phyloP scores from a whole-genome alignment of 768 basidiomycete genomes.

The Tulasnella sp. region DNA sequence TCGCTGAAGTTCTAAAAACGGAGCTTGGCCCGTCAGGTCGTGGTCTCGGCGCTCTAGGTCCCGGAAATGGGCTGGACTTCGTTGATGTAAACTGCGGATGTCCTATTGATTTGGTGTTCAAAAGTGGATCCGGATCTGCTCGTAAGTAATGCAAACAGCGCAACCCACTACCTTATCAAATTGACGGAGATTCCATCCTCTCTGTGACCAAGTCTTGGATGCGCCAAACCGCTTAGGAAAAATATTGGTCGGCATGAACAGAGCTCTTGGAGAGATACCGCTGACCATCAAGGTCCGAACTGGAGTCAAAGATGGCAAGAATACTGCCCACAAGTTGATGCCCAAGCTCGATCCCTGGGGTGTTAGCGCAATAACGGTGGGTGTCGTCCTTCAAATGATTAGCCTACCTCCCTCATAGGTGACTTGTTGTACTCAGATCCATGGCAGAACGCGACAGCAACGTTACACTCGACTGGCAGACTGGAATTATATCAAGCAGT shows the following conservation, averaged over 20 bases:
- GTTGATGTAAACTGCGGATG: conserved; percentile 97
- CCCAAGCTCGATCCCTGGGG: conserved; percentile 69
- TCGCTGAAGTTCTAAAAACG: conserved; percentile 30
- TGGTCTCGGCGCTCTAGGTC: conserved; percentile 25
- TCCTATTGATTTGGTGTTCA: conserved; percentile 95
- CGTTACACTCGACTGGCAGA: conserved; percentile 91
- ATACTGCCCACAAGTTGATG: conserved; percentile 89
- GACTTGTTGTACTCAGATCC: conserved; percentile 61
- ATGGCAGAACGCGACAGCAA: conserved; percentile 93
- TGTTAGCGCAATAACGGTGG: conserved; percentile 57
- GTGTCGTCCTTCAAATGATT: conserved; percentile 37
- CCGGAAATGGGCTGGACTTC: conserved; percentile 63
- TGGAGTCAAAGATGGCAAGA: conserved; percentile 86
- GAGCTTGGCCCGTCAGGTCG: conserved; percentile 29
- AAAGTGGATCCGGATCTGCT: conserved; percentile 86
- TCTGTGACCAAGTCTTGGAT: conserved; percentile 69
- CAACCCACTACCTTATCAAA: not conserved
- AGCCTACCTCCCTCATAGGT: conserved; percentile 50
- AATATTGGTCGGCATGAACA: conserved; percentile 89
- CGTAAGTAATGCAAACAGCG: conserved; percentile 53
- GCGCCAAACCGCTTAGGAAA: conserved; percentile 78
- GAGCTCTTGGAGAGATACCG: conserved; percentile 86
- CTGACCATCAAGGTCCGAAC: conserved; percentile 91
- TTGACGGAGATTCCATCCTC: not conserved
- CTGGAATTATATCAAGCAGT: conserved; percentile 91